Evolutionary conservation across 2,329 filamentous ascomycete genomes (phyloP).

Genomic region (Cladosporium velox): DNA sequence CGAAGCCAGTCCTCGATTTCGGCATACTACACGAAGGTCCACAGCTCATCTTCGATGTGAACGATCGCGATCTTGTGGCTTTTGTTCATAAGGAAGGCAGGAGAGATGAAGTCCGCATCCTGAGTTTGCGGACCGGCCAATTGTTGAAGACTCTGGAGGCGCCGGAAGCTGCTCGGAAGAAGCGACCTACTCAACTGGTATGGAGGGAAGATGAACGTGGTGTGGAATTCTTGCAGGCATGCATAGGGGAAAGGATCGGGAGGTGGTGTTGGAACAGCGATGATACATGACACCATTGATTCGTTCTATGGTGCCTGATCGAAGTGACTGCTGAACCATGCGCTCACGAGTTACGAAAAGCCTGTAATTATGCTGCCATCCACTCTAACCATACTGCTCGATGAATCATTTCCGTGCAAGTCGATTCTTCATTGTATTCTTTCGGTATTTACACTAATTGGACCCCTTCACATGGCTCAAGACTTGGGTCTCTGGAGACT

Average conservation of each 20-base stretch:
- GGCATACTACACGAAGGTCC: conserved; percentile 24
- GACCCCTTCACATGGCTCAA: too few relatives aligned
- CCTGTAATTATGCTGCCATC: too few relatives aligned
- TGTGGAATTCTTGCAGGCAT: conserved; percentile 29
- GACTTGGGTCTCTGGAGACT: too few relatives aligned
- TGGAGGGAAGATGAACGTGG: conserved; percentile 28
- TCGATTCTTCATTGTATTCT: too few relatives aligned
- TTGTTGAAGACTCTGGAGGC: conserved; percentile 24
- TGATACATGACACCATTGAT: background rate
- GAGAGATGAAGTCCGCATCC: conserved; percentile 28
- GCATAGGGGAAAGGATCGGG: conserved; percentile 25
- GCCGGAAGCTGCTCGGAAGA: background rate
- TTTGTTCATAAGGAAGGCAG: conserved; percentile 11
- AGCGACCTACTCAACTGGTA: conserved; percentile 22
- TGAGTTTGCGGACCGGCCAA: conserved; percentile 28
- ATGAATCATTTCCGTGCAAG: too few relatives aligned
- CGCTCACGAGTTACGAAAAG: too few relatives aligned
- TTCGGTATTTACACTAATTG: too few relatives aligned
- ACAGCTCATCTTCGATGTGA: conserved; percentile 25
- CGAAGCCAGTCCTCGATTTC: conserved; percentile 18
- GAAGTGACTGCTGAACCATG: too few relatives aligned
- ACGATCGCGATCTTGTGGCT: conserved; percentile 26
- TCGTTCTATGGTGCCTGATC: too few relatives aligned
- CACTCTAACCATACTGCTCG: too few relatives aligned
- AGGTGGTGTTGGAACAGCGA: conserved; percentile 26